Base-by-base conservation (phyloP, 768 basidiomycete species). In the Lactarius vividus region DNA sequence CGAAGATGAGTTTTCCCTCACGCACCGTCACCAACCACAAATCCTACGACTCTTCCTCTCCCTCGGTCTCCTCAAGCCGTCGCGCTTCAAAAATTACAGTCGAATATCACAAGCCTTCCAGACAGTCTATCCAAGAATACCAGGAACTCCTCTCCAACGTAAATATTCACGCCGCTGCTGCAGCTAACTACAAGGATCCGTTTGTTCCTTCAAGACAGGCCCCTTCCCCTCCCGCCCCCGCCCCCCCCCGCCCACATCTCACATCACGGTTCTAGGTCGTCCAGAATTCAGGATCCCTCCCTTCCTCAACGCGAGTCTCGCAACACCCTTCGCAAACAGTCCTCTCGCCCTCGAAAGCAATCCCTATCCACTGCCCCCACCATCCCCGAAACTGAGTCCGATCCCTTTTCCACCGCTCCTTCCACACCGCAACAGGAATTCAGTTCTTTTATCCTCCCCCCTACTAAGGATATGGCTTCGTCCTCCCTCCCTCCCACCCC, bases 101-200 rank as follows among this genome's bases (percentile, higher is more conserved):
- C 75, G 88, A 92, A 73, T 88, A 90, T 75, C 86, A 89, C 77
- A 80, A 87, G 20, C 89, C 89, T 2, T 88, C 87, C 13, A 79
- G 89, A 53, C 84, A 89, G 75, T 88, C 87, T 69, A 87, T 91
- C 67, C 88, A 88, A 69, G 89, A 92, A 70, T 91, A 91, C 75
- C 82, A 86, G 74, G 84, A 87, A 63, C 86, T 92, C 61, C 82
- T 92, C 61, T 82, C 82, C 35, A 83, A 88, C 75, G 79, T 84
- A 15, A 83, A 81, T 71, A 59, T 83, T 10, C 82, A 84, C 83
- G 82, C 85, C 40, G 80, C 82, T 42, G 82, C 82, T 53, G 82
- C 85, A 33, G 76, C 75, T 8, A 71, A 67, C 69, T 77, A 79
- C 71, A 73, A 72, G 64, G 81, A 76, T 64, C 79, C 74, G 59